Evolutionary conservation across 2,329 filamentous ascomycete species (phyloP).

Genomic region (Curvularia sp.): DNA sequence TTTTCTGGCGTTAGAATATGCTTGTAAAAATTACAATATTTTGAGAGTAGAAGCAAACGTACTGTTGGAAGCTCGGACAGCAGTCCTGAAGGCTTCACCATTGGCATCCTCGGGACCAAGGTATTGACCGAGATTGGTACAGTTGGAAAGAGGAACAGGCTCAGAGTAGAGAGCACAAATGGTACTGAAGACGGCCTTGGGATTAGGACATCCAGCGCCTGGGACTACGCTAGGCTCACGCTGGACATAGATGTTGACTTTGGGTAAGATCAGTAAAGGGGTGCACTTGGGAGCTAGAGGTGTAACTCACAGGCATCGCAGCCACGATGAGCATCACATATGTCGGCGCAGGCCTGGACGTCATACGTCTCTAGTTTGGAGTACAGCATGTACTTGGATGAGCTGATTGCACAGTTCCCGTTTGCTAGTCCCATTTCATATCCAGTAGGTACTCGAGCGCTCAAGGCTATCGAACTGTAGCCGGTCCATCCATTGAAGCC

Average conservation of each 20-base stretch:
- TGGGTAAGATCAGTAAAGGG: neutral
- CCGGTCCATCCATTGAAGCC: neutral
- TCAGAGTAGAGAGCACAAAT: constrained; percentile 23
- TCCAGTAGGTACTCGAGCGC: constrained; percentile 1
- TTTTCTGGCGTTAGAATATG: neutral
- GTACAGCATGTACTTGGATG: constrained; percentile 13
- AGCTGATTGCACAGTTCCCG: constrained; percentile 15
- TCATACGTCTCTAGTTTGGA: constrained; percentile 13
- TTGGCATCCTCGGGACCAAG: constrained; percentile 17
- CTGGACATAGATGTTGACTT: constrained; percentile 34
- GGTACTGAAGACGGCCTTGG: constrained; percentile 14
- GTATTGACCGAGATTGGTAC: constrained; percentile 21
- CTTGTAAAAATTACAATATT: neutral
- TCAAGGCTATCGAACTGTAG: constrained; percentile 8
- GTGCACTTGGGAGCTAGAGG: neutral
- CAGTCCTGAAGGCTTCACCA: constrained; percentile 19
- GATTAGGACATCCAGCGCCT: constrained; percentile 25
- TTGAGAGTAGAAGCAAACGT: neutral
- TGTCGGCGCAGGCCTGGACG: constrained; percentile 11
- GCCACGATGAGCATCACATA: constrained; percentile 7
- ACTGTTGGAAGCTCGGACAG: constrained; percentile 27
- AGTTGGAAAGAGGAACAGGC: constrained; percentile 6
- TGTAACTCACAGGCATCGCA: constrained; percentile 18
- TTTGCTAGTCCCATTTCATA: constrained; percentile 10
- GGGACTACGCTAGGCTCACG: constrained; percentile 21